Percentiles rank a stretch among this genome's conserved stretches.
Evolutionary conservation across 169 alveolate species (phyloP).

Genomic region (Neospora caninum): DNA sequence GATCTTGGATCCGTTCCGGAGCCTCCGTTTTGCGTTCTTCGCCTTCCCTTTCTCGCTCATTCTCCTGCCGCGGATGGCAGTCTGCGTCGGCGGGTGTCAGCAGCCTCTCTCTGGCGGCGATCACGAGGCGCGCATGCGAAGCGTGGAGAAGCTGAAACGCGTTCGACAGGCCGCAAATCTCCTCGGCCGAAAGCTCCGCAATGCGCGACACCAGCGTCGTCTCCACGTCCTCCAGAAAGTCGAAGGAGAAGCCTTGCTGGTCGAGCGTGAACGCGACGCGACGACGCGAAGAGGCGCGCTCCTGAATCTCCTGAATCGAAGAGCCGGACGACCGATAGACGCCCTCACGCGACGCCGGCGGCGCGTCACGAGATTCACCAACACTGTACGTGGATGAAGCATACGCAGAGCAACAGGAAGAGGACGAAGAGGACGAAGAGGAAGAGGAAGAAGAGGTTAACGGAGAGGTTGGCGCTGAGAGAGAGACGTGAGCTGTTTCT

Average conservation of each 20-base stretch:
- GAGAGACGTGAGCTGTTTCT: neutral
- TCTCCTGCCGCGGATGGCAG: neutral
- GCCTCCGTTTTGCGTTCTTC: no score
- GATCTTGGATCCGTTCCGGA: no score
- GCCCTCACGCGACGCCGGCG: neutral
- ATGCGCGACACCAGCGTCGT: neutral
- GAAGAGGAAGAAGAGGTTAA: no score
- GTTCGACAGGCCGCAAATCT: neutral
- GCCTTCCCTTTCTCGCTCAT: no score
- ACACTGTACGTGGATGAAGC: neutral
- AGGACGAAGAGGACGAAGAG: neutral
- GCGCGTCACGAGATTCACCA: neutral
- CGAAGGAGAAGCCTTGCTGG: neutral
- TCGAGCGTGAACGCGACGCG: neutral
- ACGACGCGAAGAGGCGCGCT: neutral
- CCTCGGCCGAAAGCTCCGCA: neutral
- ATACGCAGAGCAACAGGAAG: neutral
- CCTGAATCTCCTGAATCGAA: no score
- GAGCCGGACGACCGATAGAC: neutral
- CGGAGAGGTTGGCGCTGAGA: neutral
- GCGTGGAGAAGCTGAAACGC: slow-evolving; percentile 1
- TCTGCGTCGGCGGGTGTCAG: neutral
- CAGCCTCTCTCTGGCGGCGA: neutral
- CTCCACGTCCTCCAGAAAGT: neutral
- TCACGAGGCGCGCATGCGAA: neutral